Evolutionary conservation across 768 basidiomycete species (phyloP).

Genomic region (Lactarius sp.): DNA sequence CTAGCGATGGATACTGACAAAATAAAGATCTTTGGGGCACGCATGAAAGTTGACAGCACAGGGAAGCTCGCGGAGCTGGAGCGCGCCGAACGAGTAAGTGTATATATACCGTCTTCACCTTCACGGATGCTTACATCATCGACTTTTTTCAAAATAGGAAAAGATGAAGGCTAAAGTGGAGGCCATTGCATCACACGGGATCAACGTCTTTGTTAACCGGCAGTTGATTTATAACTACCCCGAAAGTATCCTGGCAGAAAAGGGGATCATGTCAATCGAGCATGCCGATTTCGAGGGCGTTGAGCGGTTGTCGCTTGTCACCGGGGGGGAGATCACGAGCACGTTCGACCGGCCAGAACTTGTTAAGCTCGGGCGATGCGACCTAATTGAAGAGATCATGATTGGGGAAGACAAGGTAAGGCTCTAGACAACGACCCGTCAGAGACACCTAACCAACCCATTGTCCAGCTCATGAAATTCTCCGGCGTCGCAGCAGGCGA

Average conservation of each 20-base stretch:
- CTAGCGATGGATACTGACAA: constrained; percentile 99
- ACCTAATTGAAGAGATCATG: constrained; percentile 97
- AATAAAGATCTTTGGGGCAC: constrained; percentile 97
- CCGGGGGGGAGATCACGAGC: constrained; percentile 94
- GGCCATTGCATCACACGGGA: constrained; percentile 87
- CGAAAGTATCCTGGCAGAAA: constrained; percentile 90
- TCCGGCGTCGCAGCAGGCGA: constrained; percentile 97
- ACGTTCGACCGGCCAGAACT: constrained; percentile 92
- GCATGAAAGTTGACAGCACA: constrained; percentile 92
- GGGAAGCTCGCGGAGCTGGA: constrained; percentile 98
- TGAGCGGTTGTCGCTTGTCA: constrained; percentile 90
- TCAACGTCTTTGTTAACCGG: constrained; percentile 96
- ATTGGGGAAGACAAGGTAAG: constrained; percentile 97
- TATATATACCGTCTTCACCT: constrained; percentile 1
- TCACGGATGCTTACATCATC: not conserved
- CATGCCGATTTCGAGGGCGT: constrained; percentile 99
- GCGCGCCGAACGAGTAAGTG: constrained; percentile 79
- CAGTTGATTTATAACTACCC: constrained; percentile 99
- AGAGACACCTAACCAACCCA: not conserved
- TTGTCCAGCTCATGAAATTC: constrained; percentile 91
- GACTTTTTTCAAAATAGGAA: constrained; percentile 50
- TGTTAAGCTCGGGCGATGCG: constrained; percentile 89
- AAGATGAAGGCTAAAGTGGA: constrained; percentile 99
- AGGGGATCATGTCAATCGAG: constrained; percentile 93
- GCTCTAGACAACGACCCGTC: constrained; percentile 13